Conservation (phyloP, 805 yeast genomes). For the Candida taoyuanica region DNA sequence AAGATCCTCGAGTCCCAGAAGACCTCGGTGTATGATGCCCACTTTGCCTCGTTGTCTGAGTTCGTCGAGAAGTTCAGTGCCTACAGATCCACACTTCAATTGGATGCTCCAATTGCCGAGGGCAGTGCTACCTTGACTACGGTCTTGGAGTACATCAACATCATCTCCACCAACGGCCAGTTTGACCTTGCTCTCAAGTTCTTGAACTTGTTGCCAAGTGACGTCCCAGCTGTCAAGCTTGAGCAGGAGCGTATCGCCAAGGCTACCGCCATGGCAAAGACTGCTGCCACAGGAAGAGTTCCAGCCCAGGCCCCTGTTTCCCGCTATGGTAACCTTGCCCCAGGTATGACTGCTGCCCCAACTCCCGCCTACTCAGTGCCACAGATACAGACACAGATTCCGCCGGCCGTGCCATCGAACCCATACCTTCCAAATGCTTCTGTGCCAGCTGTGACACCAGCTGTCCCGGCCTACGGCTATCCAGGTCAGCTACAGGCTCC, state of each 20-base stretch:
- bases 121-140: slow-evolving; percentile 37
- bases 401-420: slow-evolving; percentile 12
- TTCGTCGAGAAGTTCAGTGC: slow-evolving; percentile 82
- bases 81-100: slow-evolving; percentile 50
- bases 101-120: slow-evolving; percentile 24
- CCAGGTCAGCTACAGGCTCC: slow-evolving; percentile 10
- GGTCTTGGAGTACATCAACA: slow-evolving; percentile 75
- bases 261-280: slow-evolving; percentile 45
- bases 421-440: slow-evolving; percentile 15
- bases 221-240: slow-evolving; percentile 60
- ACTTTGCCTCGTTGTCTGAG: slow-evolving; percentile 72
- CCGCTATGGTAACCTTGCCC: slow-evolving; percentile 19
- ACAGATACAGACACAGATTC: slow-evolving; percentile 1
- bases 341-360: slow-evolving; percentile 9
- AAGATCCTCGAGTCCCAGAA: slow-evolving; percentile 34
- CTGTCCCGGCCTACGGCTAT: slow-evolving; percentile 15
- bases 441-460: slow-evolving; percentile 10
- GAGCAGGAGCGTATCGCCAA: slow-evolving; percentile 77
- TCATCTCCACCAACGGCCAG: slow-evolving; percentile 77
- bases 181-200: slow-evolving; percentile 75
- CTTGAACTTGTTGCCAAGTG: slow-evolving; percentile 66
- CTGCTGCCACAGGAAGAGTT: slow-evolving; percentile 17
- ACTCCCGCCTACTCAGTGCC: slow-evolving; percentile 9
- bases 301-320: slow-evolving; percentile 9
- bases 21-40: slow-evolving; percentile 73